Evolutionary conservation across 805 yeast genomes (phyloP).

Genomic region (Ogataea zsoltii): DNA sequence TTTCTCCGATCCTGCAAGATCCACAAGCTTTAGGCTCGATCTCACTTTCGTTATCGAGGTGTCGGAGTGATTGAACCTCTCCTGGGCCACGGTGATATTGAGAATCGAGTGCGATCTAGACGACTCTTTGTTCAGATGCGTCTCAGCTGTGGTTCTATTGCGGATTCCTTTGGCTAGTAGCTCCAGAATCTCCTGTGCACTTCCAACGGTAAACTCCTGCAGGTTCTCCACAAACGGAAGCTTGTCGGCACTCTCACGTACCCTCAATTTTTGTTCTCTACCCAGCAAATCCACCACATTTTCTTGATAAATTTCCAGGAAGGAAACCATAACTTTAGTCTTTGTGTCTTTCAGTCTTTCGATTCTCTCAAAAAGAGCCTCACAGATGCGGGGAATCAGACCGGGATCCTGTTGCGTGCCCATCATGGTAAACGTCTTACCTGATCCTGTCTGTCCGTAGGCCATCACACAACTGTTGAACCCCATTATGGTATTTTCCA

Average conservation of each 20-base stretch:
- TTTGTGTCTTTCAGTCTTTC: slow-evolving; percentile 34
- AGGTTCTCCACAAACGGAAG: slow-evolving; percentile 77
- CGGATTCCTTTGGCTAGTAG: slow-evolving; percentile 52
- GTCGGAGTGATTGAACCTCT: slow-evolving; percentile 42
- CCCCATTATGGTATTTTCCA: slow-evolving; percentile 67
- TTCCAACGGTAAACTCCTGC: slow-evolving; percentile 49
- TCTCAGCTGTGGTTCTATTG: slow-evolving; percentile 67
- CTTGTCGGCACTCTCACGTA: slow-evolving; percentile 60
- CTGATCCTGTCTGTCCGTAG: slow-evolving; percentile 87
- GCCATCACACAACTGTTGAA: slow-evolving; percentile 35
- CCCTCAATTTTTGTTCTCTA: slow-evolving; percentile 38
- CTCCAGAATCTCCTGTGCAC: slow-evolving; percentile 48
- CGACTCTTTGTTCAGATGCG: slow-evolving; percentile 69
- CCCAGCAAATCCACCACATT: slow-evolving; percentile 64
- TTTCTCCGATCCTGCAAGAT: slow-evolving; percentile 81
- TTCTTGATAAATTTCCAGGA: slow-evolving; percentile 78
- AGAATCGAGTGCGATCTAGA: slow-evolving; percentile 83
- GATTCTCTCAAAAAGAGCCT: slow-evolving; percentile 49
- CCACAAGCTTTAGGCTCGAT: slow-evolving; percentile 70
- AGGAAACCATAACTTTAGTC: slow-evolving; percentile 53
- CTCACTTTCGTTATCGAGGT: slow-evolving; percentile 34
- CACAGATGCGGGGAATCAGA: slow-evolving; percentile 61
- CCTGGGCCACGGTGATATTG: slow-evolving; percentile 61
- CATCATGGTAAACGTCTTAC: slow-evolving; percentile 81
- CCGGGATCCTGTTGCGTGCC: slow-evolving; percentile 55